phyloP scores from a whole-genome alignment of 1,284 basidiomycete genomes.

The Phellinidium pouzarii region DNA sequence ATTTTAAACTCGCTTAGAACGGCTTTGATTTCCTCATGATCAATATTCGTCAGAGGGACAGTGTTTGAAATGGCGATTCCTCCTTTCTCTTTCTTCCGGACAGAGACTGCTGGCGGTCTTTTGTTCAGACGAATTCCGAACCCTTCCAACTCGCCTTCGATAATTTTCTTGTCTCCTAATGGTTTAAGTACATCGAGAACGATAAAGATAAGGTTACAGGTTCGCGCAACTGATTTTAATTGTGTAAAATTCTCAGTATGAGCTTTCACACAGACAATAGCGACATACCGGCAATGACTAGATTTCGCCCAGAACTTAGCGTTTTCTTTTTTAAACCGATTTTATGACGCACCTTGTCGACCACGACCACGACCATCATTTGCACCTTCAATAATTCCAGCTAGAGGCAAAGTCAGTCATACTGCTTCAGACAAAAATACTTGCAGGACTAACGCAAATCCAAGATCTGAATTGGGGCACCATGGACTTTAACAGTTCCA shows the following conservation, averaged over 20 bases:
- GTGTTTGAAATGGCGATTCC: slow-evolving; percentile 93
- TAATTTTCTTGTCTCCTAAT: slow-evolving; percentile 87
- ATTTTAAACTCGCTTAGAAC: slow-evolving; percentile 89
- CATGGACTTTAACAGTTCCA: slow-evolving; percentile 90
- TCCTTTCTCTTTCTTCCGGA: slow-evolving; percentile 93
- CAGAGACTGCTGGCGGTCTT: slow-evolving; percentile 82
- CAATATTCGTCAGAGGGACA: slow-evolving; percentile 94
- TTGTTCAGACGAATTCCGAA: slow-evolving; percentile 98
- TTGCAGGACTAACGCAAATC: slow-evolving; percentile 62
- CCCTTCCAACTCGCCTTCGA: slow-evolving; percentile 91
- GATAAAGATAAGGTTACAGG: slow-evolving; percentile 98
- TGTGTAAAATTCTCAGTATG: slow-evolving; percentile 10
- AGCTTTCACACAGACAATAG: not conserved
- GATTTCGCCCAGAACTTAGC: slow-evolving; percentile 10
- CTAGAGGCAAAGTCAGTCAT: slow-evolving; percentile 32
- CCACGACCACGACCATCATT: slow-evolving; percentile 98
- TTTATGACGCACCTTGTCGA: slow-evolving; percentile 67
- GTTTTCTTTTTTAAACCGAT: not conserved
- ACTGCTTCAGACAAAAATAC: not conserved
- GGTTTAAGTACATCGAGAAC: slow-evolving; percentile 98
- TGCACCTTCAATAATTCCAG: slow-evolving; percentile 98
- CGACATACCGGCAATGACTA: slow-evolving; percentile 75
- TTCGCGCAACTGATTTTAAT: slow-evolving; percentile 71
- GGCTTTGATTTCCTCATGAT: slow-evolving; percentile 95
- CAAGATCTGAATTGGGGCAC: slow-evolving; percentile 87